Base-by-base conservation (phyloP, 2,329 filamentous ascomycete genomes). In the Aspergillus thermomutatus region DNA sequence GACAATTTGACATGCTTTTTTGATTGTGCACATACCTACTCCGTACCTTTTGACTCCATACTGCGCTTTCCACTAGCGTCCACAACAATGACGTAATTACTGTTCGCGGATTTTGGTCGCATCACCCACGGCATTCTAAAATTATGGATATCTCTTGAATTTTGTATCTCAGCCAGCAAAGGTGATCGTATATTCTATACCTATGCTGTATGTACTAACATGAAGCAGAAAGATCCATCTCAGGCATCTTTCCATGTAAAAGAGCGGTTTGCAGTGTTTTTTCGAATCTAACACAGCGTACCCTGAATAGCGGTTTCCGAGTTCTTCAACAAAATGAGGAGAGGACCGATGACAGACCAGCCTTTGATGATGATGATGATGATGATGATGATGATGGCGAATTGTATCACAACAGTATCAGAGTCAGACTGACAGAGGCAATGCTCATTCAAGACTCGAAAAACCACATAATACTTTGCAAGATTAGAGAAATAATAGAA, bases 401-500 rank as follows among this genome's bases (percentile, higher is more conserved):
- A n/a, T 17, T 37, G 31, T 37, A 37, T 37, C 31, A 37, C 6
- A 37, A 37, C 7, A 5, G 17, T 17, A 37, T 37, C 31, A 7
- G 31, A 37, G 31, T 37, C 31, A 37, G 14, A 37, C 14, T 37
- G 41, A 23, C 34, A 37, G 10, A 9, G 41, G 19, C 8, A 11
- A 23, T 45, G 41, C 41, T 23, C 41, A 23, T 45, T 43, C 21
- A 45, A 45, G 4, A 11, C 41, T 11, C 19, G n/a, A 45, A 49
- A 43, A 43, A 53, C 28, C 37, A 28, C 45, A 27, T 23, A 27
- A 27, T 41, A 28, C 28, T 49, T 28, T 47, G 53, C 46, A 49
- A 26, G 19, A 51, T 34, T 40, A 27, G n/a, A 52, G 19, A 25
- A 17, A 17, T 14, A 50, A 54, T n/a, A 56, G 48, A 51, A 55